These are phyloP conservation scores for Brassica nigra DNA, from an alignment of 345 rosid genomes.

Conservation along the genomic window DNA sequence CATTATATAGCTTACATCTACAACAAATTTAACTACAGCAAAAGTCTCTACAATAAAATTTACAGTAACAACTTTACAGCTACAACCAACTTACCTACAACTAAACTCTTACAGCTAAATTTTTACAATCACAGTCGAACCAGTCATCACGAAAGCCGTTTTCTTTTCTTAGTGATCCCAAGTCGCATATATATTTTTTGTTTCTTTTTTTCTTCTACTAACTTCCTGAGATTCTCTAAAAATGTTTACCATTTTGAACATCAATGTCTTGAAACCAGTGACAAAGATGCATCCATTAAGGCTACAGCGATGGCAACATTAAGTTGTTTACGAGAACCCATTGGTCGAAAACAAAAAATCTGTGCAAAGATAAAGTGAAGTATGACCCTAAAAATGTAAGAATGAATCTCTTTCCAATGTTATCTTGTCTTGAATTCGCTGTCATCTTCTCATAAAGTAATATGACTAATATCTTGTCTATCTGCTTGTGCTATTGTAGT, in stretches of 20 bases:
- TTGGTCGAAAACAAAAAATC: not conserved
- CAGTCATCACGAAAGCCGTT: not conserved
- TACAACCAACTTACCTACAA: too few relatives aligned
- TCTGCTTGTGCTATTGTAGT: too few relatives aligned
- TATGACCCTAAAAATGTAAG: too few relatives aligned
- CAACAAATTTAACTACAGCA: too few relatives aligned
- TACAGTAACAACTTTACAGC: too few relatives aligned
- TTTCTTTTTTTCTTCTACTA: not conserved
- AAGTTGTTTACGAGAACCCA: not conserved
- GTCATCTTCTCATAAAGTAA: not conserved
- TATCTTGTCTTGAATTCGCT: too few relatives aligned
- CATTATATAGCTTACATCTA: too few relatives aligned
- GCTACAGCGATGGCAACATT: not conserved
- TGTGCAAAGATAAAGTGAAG: not conserved
- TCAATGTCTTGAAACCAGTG: not conserved
- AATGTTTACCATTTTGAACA: not conserved
- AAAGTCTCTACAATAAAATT: too few relatives aligned
- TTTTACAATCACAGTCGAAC: too few relatives aligned
- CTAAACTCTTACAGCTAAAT: too few relatives aligned
- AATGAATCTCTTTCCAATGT: too few relatives aligned
- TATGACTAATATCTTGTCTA: too few relatives aligned
- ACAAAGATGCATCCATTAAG: not conserved
- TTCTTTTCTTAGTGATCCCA: not conserved
- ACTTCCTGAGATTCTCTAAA: not conserved
- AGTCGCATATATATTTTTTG: not conserved